These are phyloP conservation scores for Talaromyces sp. DNA, from an alignment of 2,329 filamentous ascomycete genomes.

Conservation along the genomic window DNA sequence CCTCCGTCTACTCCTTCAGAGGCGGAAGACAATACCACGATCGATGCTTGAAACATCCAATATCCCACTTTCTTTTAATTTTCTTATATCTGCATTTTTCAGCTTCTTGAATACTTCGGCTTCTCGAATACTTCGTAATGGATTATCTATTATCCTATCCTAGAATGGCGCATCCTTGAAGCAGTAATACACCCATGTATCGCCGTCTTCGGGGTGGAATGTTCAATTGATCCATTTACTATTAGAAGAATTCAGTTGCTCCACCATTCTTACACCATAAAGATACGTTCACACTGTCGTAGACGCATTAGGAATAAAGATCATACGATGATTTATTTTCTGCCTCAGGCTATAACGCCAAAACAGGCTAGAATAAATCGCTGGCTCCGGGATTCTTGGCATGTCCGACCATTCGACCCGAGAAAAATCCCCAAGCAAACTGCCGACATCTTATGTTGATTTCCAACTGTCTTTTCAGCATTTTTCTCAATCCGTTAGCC, in stretches of 20 bases:
- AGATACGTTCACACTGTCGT: neutral
- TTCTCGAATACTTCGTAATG: neutral
- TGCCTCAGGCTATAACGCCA: slow-evolving; percentile 1
- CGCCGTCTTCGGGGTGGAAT: neutral
- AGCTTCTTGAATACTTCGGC: neutral
- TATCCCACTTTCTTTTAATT: neutral
- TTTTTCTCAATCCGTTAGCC: neutral
- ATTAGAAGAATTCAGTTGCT: neutral
- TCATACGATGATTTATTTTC: neutral
- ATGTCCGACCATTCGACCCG: neutral
- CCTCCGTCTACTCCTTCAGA: slow-evolving; percentile 9
- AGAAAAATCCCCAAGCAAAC: slow-evolving; percentile 6
- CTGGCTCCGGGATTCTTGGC: slow-evolving; percentile 9
- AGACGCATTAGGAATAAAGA: neutral
- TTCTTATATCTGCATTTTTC: neutral
- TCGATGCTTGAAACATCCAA: neutral
- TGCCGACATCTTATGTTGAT: neutral
- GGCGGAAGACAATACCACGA: neutral
- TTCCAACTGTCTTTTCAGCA: neutral
- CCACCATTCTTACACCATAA: neutral
- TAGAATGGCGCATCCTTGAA: neutral
- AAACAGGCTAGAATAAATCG: neutral
- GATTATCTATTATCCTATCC: neutral
- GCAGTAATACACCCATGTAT: neutral
- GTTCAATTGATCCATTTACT: neutral